These are phyloP conservation scores for Pedinophyceae sp. DNA, from an alignment of 139 green algal species.

Conservation along the genomic window DNA sequence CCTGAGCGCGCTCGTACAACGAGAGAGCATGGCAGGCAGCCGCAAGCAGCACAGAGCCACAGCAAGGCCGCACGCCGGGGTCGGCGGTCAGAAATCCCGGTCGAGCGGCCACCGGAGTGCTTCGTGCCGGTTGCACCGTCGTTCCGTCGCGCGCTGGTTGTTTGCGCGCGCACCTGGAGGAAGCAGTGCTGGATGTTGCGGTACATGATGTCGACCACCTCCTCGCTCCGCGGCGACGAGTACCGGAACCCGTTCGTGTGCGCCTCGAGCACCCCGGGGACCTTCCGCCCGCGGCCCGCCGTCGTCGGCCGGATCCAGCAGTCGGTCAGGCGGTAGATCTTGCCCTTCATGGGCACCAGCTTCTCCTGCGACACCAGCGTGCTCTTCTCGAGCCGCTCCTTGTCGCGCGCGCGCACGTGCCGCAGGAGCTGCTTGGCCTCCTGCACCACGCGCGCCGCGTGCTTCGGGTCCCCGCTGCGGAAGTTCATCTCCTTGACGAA, in stretches of 20 bases:
- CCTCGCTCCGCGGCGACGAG: constrained; percentile 44
- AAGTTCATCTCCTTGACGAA: constrained; percentile 94
- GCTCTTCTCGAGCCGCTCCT: constrained; percentile 78
- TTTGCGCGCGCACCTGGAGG: too few relatives aligned
- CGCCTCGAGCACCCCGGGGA: constrained; percentile 76
- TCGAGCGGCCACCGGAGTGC: too few relatives aligned
- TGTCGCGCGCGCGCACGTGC: constrained; percentile 59
- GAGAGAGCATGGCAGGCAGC: too few relatives aligned
- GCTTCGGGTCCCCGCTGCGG: background rate
- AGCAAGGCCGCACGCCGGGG: too few relatives aligned
- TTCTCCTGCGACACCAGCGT: constrained; percentile 90
- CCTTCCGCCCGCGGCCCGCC: constrained; percentile 69
- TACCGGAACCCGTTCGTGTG: constrained; percentile 97
- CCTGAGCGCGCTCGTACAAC: too few relatives aligned
- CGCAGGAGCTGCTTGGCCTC: constrained; percentile 82
- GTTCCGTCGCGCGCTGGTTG: too few relatives aligned
- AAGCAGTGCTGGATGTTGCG: constrained; percentile 97
- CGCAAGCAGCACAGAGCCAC: constrained; percentile 7
- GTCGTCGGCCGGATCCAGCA: constrained; percentile 85
- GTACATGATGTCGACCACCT: constrained; percentile 90
- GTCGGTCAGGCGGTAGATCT: constrained; percentile 63
- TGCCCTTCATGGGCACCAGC: constrained; percentile 50
- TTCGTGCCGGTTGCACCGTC: too few relatives aligned
- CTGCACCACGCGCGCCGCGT: constrained; percentile 35
- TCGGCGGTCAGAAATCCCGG: too few relatives aligned